Base-by-base conservation (phyloP, 345 rosid species). In the Eucalyptus polyanthemos region DNA sequence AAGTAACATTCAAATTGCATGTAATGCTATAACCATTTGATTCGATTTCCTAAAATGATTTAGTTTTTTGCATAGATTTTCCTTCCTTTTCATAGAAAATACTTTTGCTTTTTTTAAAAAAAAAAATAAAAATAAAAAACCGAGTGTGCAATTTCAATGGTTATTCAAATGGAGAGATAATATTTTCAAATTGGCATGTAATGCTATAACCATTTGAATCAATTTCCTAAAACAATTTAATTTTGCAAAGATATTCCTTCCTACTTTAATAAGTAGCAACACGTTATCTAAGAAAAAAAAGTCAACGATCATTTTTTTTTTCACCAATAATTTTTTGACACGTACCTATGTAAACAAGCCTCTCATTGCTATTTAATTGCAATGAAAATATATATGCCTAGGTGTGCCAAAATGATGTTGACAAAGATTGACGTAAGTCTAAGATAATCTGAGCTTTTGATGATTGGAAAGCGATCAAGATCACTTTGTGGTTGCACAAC, bases 401-500 rank as follows among this genome's bases (percentile, higher is more conserved):
- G 50, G 50, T 50, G 6, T 50, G 50, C 50, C 50, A 5, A 50
- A 50, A 50, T 50, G 50, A 13, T 50, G 16, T 50, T 50, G 50
- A 50, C 16, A 50, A 50, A 50, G 50, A 50, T 50, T 50, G 50
- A 50, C 17, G 5, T 50, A 54, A 54, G 22, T 54, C 58, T 54
- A 54, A 54, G 58, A 19, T 54, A 9, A 54, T 54, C 1, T 1
- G 12, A 54, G 60, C 2, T 54, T 54, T 2, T 6, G 9, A 62
- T 15, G 19, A n/a, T 15, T 25, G 34, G 37, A 65, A 14, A 65
- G 3, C 37, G 15, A 65, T 65, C 34, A 16, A 65, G 72, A n/a
- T 65, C 1, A 3, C 27, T 14, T 0, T 4, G 34, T 8, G 11
- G 6, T 15, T 67, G 40, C 40, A 65, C 9, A 9, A 1, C 4